Conservation (phyloP, 176 grass and related monocot species). For the Canna indica region DNA sequence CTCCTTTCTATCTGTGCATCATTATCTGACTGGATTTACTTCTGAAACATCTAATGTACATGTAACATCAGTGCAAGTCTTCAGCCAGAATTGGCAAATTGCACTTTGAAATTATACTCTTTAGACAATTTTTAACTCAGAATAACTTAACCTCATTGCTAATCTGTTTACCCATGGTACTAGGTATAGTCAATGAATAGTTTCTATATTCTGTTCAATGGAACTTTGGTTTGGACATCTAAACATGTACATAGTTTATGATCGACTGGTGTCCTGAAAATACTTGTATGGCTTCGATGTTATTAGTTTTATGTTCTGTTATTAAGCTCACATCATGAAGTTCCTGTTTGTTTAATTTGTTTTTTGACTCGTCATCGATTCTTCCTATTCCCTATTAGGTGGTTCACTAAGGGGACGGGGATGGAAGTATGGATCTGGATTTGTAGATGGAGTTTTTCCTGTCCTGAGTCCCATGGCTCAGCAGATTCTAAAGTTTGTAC, state of each 20-base stretch:
- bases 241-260: not conserved
- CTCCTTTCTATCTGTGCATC: not conserved
- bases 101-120: not conserved
- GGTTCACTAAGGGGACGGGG: conserved; percentile 61
- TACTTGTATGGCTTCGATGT: not conserved
- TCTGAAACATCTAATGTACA: not conserved
- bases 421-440: conserved; percentile 88
- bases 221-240: not conserved
- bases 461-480: conserved; percentile 78
- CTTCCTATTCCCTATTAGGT: conserved; percentile 23
- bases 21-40: not conserved
- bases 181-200: not conserved
- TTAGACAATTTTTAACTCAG: not conserved
- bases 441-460: conserved; percentile 80
- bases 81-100: not conserved
- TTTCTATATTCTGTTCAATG: not conserved
- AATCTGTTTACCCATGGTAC: not conserved
- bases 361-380: not conserved
- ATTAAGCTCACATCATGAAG: not conserved
- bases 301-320: not conserved
- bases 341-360: not conserved
- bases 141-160: not conserved
- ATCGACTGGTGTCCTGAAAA: not conserved
- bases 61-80: too few relatives aligned
- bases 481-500: conserved; percentile 57